Percentiles rank a stretch among this genome's conserved stretches.
Conservation (phyloP, 2,329 filamentous ascomycete species). For the Aspergillaceae sp. region DNA sequence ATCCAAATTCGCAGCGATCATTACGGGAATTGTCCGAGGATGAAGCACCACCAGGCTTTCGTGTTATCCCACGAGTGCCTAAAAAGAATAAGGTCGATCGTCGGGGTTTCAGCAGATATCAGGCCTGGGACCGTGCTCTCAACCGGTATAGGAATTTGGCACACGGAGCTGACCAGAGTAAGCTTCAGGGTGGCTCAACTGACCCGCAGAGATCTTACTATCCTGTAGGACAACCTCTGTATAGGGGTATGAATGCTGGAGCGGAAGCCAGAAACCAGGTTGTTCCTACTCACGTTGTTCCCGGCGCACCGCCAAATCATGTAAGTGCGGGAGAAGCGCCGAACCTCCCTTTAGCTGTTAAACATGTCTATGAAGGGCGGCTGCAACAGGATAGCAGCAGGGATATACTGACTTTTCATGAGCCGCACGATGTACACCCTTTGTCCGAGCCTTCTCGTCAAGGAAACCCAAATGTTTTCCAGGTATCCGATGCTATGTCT, state of each 20-base stretch:
- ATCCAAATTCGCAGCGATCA: slow-evolving; percentile 10
- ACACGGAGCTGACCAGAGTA: slow-evolving; percentile 10
- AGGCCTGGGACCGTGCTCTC: slow-evolving; percentile 39
- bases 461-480: slow-evolving; percentile 12
- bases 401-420: slow-evolving; percentile 19
- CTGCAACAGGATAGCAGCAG: background rate
- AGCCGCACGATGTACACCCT: slow-evolving; percentile 14
- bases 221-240: slow-evolving; percentile 10
- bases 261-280: slow-evolving; percentile 6
- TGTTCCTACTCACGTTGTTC: slow-evolving; percentile 4
- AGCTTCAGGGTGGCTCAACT: slow-evolving; percentile 3
- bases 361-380: background rate
- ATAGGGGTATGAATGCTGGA: slow-evolving; percentile 6
- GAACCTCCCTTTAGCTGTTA: background rate
- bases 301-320: slow-evolving; percentile 9
- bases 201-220: slow-evolving; percentile 12
- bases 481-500: slow-evolving; percentile 13
- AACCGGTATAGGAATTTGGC: slow-evolving; percentile 29
- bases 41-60: slow-evolving; percentile 29
- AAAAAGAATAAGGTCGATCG: slow-evolving; percentile 31
- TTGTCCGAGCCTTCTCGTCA: slow-evolving; percentile 11
- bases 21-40: slow-evolving; percentile 26
- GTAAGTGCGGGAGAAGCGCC: slow-evolving; percentile 11
- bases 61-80: slow-evolving; percentile 24
- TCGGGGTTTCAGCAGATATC: slow-evolving; percentile 39